Evolutionary conservation across 805 yeast genomes (phyloP), one percentile per base, ranked within the genome.

Genomic region (Candida pini): DNA sequence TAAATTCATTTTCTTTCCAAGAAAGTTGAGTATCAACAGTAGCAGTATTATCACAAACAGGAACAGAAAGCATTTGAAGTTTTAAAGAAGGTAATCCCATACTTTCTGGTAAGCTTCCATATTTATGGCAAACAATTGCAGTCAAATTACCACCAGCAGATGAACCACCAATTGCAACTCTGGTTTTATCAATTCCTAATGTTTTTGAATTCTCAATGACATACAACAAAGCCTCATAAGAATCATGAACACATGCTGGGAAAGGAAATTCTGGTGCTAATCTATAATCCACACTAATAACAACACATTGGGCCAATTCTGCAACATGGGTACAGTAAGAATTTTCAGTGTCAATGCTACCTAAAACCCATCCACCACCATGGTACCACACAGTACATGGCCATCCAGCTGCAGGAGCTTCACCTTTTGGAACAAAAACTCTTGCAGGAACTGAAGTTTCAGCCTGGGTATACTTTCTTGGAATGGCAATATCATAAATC

Each of bases 241-340:
- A 46, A 51, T 70, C 76, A 8, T 69, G 62, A 2, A 66, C 62
- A 28, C 68, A 58, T 8, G 73, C 70, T 3, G 78, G 77, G 47
- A 55, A 71, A 16, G 69, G 69, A 44, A 53, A 42, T 45, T 71
- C 73, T 3, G 77, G 78, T 0, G 75, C 75, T 35, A 69, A 49
- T 26, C 76, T 41, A 49, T 71, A 71, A 47, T 71, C 74, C n/a
- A 71, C 68, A 6, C 64, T 54, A 9, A 71, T 52, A 10, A 68
- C 50, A 14, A 45, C 31, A 30, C 51, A 71, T 30, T 59, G 39
- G 9, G 64, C 59, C 16, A 44, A 35, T 24, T 59, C 58, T 17
- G 69, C 66, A 26, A 62, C 42, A 36, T 64, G 62, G 3, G 71
- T 59, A 40, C 71, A 66, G 45, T 53, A 63, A 2, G 66, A 57